Conservation (phyloP, 129 eudicot genomes). For the Artemisia argyi region DNA sequence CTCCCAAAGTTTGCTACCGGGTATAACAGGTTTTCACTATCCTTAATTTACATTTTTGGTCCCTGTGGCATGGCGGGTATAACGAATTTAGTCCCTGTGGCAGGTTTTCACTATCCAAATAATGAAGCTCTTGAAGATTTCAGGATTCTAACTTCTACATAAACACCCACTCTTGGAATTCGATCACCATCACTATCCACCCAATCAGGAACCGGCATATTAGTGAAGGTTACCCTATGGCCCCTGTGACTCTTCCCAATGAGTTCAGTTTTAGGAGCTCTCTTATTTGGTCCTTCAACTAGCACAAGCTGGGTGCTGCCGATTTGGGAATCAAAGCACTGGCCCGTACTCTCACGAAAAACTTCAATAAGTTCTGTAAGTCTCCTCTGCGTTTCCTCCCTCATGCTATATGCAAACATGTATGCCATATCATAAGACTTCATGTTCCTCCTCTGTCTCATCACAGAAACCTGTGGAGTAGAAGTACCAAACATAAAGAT, state of each 20-base stretch:
- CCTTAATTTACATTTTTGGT: no score
- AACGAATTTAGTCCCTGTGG: no score
- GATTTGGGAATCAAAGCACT: constrained; percentile 72
- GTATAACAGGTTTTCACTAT: no score
- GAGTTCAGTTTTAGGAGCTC: constrained; percentile 93
- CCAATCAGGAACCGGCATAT: constrained; percentile 55
- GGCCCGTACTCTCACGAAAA: constrained; percentile 90
- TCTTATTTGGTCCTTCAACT: constrained; percentile 96
- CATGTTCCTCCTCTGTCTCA: constrained; percentile 90
- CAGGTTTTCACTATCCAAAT: no score
- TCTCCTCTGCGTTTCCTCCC: constrained; percentile 97
- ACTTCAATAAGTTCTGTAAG: constrained; percentile 80
- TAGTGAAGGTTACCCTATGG: constrained; percentile 70
- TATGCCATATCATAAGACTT: constrained; percentile 96
- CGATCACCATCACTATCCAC: constrained; percentile 48
- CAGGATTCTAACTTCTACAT: constrained; percentile 70
- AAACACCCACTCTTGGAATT: constrained; percentile 77
- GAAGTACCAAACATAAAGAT: constrained; percentile 6
- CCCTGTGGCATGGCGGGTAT: no score
- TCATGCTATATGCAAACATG: constrained; percentile 99
- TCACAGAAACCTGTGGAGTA: constrained; percentile 83
- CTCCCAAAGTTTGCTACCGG: no score
- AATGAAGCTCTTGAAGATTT: constrained; percentile 88
- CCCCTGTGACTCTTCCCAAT: constrained; percentile 98
- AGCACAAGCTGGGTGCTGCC: constrained; percentile 81